Evolutionary conservation across 495 filamentous ascomycete species (phyloP).

Genomic region (Penicillium pancosmium): DNA sequence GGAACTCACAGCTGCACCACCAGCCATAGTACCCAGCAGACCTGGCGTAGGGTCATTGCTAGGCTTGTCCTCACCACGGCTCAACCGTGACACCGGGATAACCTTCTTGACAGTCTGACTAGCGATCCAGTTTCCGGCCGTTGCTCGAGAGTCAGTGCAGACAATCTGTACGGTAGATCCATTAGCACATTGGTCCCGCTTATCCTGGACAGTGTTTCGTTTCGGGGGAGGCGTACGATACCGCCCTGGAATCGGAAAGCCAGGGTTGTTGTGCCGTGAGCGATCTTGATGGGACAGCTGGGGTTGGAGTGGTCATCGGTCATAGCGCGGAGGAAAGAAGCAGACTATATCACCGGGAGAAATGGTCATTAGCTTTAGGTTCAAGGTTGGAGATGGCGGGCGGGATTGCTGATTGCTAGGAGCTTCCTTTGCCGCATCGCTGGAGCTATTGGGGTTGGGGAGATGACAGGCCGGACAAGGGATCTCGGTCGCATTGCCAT

Average conservation of each 20-base stretch:
- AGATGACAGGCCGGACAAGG: background rate
- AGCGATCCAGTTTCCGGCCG: slow-evolving; percentile 97
- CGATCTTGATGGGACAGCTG: slow-evolving; percentile 96
- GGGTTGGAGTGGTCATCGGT: slow-evolving; percentile 98
- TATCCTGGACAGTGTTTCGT: background rate
- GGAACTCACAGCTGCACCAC: slow-evolving; percentile 81
- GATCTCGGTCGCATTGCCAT: slow-evolving; percentile 2
- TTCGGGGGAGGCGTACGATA: slow-evolving; percentile 56
- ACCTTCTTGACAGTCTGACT: slow-evolving; percentile 99
- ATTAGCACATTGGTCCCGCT: background rate
- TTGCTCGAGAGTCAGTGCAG: slow-evolving; percentile 93
- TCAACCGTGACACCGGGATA: slow-evolving; percentile 62
- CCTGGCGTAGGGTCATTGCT: slow-evolving; percentile 78
- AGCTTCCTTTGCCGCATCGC: slow-evolving; percentile 11
- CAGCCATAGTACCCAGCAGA: slow-evolving; percentile 96
- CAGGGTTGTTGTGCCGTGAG: slow-evolving; percentile 98
- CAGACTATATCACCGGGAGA: slow-evolving; percentile 57
- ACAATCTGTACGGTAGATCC: slow-evolving; percentile 61
- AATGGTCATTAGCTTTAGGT: slow-evolving; percentile 7
- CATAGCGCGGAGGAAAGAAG: slow-evolving; percentile 92
- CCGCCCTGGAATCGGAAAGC: slow-evolving; percentile 97
- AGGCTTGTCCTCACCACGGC: slow-evolving; percentile 47
- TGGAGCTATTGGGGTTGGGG: slow-evolving; percentile 3
- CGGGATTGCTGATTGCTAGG: background rate
- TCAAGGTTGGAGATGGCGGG: background rate